Evolutionary conservation across 805 yeast genomes (phyloP).

Genomic region (Tetrapisispora arboricola): DNA sequence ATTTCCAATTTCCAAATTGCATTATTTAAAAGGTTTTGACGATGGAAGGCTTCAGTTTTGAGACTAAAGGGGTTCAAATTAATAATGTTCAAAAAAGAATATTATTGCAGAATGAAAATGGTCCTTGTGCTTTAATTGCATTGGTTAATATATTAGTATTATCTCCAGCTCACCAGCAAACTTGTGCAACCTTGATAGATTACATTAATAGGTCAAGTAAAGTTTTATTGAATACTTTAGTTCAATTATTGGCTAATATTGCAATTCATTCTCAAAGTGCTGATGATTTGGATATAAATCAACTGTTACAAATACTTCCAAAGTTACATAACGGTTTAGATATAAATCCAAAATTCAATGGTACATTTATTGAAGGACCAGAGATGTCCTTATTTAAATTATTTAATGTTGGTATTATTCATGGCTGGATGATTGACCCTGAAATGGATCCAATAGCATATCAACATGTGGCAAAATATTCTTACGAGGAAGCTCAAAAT

Average conservation of each 20-base stretch:
- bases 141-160: constrained; percentile 60
- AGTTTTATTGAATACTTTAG: constrained; percentile 33
- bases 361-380: constrained; percentile 44
- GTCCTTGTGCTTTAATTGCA: constrained; percentile 83
- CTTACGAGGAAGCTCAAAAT: constrained; percentile 54
- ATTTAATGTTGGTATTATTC: constrained; percentile 54
- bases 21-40: not conserved
- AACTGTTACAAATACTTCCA: constrained; percentile 49
- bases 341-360: constrained; percentile 60
- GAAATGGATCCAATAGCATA: constrained; percentile 27
- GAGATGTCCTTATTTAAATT: constrained; percentile 48
- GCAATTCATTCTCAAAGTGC: constrained; percentile 27
- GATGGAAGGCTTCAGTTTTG: constrained; percentile 14
- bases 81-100: constrained; percentile 38
- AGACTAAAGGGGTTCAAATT: constrained; percentile 19
- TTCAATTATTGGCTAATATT: constrained; percentile 42
- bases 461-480: constrained; percentile 32
- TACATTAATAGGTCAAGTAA: constrained; percentile 25
- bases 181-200: constrained; percentile 16
- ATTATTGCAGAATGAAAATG: constrained; percentile 67
- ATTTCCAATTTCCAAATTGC: too few species aligned
- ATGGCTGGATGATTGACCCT: constrained; percentile 73
- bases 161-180: constrained; percentile 25
- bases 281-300: constrained; percentile 28
- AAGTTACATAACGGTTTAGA: constrained; percentile 57